Percentiles rank a stretch among this genome's conserved stretches.
phyloP scores from a whole-genome alignment of 1,284 basidiomycete genomes.

The Sporisorium exsertum region DNA sequence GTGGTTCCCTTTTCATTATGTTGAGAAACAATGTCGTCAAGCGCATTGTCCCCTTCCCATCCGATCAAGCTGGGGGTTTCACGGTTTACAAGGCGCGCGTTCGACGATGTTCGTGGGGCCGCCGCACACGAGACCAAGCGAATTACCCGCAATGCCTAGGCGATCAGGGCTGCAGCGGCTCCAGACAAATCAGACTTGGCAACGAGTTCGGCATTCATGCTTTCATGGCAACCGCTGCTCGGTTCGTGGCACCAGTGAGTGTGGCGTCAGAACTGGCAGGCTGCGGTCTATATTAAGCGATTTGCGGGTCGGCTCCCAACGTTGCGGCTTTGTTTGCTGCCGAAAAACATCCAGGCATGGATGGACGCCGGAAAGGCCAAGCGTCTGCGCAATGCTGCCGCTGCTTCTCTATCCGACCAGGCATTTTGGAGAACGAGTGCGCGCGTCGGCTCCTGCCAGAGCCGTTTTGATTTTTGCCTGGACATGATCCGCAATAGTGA shows the following conservation, averaged over 20 bases:
- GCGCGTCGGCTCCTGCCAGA: constrained; percentile 35
- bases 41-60: background rate
- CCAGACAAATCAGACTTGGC: background rate
- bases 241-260: background rate
- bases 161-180: background rate
- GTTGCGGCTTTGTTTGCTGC: too few relatives aligned
- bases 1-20: too few relatives aligned
- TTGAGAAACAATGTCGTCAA: background rate
- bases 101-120: too few relatives aligned
- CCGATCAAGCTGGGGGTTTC: too few relatives aligned
- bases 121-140: background rate
- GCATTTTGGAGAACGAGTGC: background rate
- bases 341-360: too few relatives aligned
- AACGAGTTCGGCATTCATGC: background rate
- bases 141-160: background rate
- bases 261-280: too few relatives aligned
- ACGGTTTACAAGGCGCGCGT: background rate
- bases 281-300: too few relatives aligned
- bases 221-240: background rate
- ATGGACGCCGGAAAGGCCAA: background rate
- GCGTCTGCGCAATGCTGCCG: background rate
- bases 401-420: constrained; percentile 6
- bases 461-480: constrained; percentile 6
- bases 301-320: too few relatives aligned
- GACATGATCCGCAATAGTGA: constrained; percentile 16